Percentiles rank a stretch among this genome's conserved stretches.
Evolutionary conservation across 495 filamentous ascomycete genomes (phyloP).

Genomic region (Xylaria castorea): DNA sequence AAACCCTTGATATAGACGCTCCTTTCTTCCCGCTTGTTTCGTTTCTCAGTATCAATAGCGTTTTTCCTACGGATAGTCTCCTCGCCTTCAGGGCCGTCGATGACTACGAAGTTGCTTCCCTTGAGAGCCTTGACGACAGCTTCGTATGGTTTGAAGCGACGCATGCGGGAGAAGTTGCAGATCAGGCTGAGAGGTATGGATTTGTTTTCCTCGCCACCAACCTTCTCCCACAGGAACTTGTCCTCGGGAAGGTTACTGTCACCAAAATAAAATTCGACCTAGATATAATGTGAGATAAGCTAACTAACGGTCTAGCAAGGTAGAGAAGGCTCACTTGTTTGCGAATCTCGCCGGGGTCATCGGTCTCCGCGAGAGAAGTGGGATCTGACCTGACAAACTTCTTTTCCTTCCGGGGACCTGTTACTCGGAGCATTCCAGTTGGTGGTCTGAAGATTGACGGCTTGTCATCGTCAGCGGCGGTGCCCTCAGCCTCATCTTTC

Average conservation of each 20-base stretch:
- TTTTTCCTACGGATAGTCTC: conserved; percentile 70
- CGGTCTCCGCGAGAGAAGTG: conserved; percentile 64
- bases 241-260: conserved; percentile 90
- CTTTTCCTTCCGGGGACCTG: conserved; percentile 22
- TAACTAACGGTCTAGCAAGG: neutral
- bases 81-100: conserved; percentile 65
- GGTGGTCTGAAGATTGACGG: conserved; percentile 27
- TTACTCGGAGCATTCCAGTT: conserved; percentile 36
- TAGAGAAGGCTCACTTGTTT: conserved; percentile 65
- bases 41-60: conserved; percentile 56
- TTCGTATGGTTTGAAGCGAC: conserved; percentile 81
- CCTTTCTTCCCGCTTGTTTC: conserved; percentile 42
- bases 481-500: conserved; percentile 12
- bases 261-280: conserved; percentile 99
- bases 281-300: conserved; percentile 26
- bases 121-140: conserved; percentile 83
- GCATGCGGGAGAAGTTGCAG: conserved; percentile 91
- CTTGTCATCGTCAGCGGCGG: conserved; percentile 6
- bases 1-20: conserved; percentile 79
- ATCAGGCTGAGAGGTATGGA: conserved; percentile 77
- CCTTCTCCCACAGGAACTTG: conserved; percentile 79
- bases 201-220: conserved; percentile 78
- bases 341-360: conserved; percentile 77
- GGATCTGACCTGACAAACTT: conserved; percentile 67
- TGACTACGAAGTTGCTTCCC: conserved; percentile 70